Conservation (phyloP, 495 filamentous ascomycete species). For the Rhizodiscina lignyota region DNA sequence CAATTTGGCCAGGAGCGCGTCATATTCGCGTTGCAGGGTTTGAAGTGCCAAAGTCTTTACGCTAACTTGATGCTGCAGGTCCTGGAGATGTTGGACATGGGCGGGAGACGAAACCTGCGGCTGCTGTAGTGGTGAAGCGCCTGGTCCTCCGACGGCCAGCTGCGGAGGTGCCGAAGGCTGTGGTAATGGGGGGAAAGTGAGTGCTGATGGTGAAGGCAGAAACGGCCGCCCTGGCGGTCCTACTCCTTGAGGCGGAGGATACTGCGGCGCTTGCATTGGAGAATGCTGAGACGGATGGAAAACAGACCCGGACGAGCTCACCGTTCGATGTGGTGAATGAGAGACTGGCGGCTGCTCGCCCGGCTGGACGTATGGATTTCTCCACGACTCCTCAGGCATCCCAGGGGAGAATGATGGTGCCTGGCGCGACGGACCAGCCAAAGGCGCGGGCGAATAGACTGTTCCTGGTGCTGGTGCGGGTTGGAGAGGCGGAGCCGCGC, state of each 20-base stretch:
- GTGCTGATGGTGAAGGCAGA: too few species aligned
- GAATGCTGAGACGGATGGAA: slow-evolving; percentile 12
- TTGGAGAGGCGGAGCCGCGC: too few species aligned
- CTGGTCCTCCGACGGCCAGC: too few species aligned
- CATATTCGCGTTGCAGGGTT: slow-evolving; percentile 29
- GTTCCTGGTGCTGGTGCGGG: too few species aligned
- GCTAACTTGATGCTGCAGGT: slow-evolving; percentile 32
- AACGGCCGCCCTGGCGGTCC: too few species aligned
- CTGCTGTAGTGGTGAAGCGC: too few species aligned
- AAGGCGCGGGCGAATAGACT: too few species aligned
- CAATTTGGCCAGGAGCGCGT: slow-evolving; percentile 27
- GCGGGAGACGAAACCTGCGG: slow-evolving; percentile 12
- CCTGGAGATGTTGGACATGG: slow-evolving; percentile 24
- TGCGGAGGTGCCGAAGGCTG: too few species aligned
- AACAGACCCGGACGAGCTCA: slow-evolving; percentile 9
- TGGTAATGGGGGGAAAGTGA: too few species aligned
- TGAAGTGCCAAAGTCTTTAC: slow-evolving; percentile 29
- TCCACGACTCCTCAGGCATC: slow-evolving; percentile 6
- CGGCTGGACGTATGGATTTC: slow-evolving; percentile 6
- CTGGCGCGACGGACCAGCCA: too few species aligned
- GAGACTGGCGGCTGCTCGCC: slow-evolving; percentile 5
- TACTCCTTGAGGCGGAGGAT: too few species aligned
- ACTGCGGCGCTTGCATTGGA: slow-evolving; percentile 12
- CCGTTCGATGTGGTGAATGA: slow-evolving; percentile 9
- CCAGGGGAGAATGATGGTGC: too few species aligned